Conservation (phyloP, 2,329 filamentous ascomycete species). For the Pestalotiopsis sp. region DNA sequence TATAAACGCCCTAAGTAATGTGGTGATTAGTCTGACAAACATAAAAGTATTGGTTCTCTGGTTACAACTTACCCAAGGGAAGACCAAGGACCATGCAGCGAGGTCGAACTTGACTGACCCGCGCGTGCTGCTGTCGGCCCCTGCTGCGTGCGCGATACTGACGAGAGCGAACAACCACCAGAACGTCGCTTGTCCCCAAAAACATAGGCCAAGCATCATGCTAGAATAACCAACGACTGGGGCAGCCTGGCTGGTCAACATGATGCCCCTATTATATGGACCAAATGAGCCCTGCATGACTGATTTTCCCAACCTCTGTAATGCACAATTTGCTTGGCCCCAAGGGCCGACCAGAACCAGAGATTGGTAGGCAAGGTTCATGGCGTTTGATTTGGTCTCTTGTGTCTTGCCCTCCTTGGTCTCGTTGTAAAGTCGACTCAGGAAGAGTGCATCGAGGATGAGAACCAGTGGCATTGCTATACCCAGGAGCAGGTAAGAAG, state of each 20-base stretch:
- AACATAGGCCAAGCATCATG: conserved; percentile 35
- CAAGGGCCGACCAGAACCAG: conserved; percentile 42
- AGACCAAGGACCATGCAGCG: neutral
- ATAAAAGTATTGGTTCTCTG: too few species aligned
- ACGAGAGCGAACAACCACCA: conserved; percentile 41
- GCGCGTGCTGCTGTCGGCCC: conserved; percentile 2
- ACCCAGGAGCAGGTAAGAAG: conserved; percentile 39
- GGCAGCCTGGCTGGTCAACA: conserved; percentile 34
- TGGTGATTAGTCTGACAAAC: neutral
- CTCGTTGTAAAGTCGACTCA: conserved; percentile 30
- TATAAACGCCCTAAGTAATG: conserved; percentile 35
- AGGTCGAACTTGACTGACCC: neutral
- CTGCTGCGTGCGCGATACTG: conserved; percentile 27
- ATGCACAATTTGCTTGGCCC: conserved; percentile 38
- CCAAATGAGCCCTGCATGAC: conserved; percentile 31
- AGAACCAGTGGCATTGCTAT: conserved; percentile 32
- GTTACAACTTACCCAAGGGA: neutral
- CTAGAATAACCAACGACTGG: conserved; percentile 31
- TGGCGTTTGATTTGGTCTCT: neutral
- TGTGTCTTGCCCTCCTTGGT: conserved; percentile 17
- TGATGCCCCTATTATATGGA: conserved; percentile 29
- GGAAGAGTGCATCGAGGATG: conserved; percentile 32
- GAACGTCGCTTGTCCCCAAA: conserved; percentile 40
- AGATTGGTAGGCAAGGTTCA: conserved; percentile 31
- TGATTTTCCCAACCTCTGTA: conserved; percentile 36